Evolutionary conservation across 1,139 yeast species (phyloP).

Genomic region (Taphrina wiesneri): DNA sequence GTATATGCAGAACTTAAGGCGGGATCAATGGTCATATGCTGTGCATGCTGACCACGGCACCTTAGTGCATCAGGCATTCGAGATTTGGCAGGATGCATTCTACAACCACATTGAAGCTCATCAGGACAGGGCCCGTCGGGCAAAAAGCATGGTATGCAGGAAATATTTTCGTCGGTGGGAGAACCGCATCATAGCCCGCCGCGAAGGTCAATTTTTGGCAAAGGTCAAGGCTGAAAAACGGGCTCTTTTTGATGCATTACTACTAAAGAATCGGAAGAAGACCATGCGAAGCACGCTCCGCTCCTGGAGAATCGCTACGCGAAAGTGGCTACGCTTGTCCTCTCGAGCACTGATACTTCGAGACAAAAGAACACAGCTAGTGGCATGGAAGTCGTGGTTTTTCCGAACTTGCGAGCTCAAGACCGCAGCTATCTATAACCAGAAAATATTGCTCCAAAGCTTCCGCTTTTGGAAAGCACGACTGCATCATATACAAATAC

Average conservation of each 20-base stretch:
- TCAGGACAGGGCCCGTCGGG: conserved; percentile 2
- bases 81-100: conserved; percentile 5
- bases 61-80: conserved; percentile 10
- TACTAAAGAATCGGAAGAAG: conserved; percentile 5
- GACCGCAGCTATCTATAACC: background rate
- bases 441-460: background rate
- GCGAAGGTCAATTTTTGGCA: conserved; percentile 2
- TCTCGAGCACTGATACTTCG: conserved; percentile 4
- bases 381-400: conserved; percentile 15
- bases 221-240: background rate
- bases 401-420: conserved; percentile 15
- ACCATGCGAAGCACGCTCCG: background rate
- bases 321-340: background rate
- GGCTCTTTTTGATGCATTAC: background rate
- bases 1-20: background rate
- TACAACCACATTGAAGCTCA: background rate
- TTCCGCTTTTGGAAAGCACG: conserved; percentile 7
- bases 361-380: conserved; percentile 15
- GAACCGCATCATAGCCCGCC: conserved; percentile 6
- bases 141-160: background rate
- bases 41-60: conserved; percentile 4
- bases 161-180: conserved; percentile 7
- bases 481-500: background rate
- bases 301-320: background rate
- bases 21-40: conserved; percentile 1